A percentile compares a stretch with the other conserved stretches of the same genome.
Evolutionary conservation across 495 filamentous ascomycete species (phyloP).

Genomic region (Ascodesmis nigricans): DNA sequence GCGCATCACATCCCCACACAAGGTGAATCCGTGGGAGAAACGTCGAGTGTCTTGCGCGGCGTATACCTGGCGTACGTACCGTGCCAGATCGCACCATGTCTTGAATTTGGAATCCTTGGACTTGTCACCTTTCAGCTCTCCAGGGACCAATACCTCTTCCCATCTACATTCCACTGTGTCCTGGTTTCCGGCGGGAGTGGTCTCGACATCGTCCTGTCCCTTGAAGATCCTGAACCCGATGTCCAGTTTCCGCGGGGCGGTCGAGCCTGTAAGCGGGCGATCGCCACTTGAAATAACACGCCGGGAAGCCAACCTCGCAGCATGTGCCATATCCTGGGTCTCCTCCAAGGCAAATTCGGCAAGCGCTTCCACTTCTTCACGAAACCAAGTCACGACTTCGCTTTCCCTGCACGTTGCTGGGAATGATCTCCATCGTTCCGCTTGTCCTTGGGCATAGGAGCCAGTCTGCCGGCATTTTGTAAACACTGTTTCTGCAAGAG

Average conservation of each 20-base stretch:
- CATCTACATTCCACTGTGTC: too few species aligned
- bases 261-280: background rate
- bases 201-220: background rate
- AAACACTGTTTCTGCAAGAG: background rate
- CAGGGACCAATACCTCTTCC: too few species aligned
- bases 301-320: background rate
- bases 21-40: slow-evolving; percentile 19
- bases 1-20: slow-evolving; percentile 13
- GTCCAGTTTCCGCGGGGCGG: background rate
- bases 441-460: background rate
- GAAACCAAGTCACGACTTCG: background rate
- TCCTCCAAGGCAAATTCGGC: background rate
- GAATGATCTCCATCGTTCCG: background rate
- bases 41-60: slow-evolving; percentile 11
- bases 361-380: background rate
- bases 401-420: background rate
- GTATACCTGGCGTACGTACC: slow-evolving; percentile 8
- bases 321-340: background rate
- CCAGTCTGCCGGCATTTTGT: background rate
- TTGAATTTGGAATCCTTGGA: too few species aligned
- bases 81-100: too few species aligned
- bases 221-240: background rate
- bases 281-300: background rate
- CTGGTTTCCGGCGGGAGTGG: background rate
- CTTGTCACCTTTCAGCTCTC: too few species aligned